Base-by-base conservation (phyloP, 106 monocot species). In the Iris macrosiphon region DNA sequence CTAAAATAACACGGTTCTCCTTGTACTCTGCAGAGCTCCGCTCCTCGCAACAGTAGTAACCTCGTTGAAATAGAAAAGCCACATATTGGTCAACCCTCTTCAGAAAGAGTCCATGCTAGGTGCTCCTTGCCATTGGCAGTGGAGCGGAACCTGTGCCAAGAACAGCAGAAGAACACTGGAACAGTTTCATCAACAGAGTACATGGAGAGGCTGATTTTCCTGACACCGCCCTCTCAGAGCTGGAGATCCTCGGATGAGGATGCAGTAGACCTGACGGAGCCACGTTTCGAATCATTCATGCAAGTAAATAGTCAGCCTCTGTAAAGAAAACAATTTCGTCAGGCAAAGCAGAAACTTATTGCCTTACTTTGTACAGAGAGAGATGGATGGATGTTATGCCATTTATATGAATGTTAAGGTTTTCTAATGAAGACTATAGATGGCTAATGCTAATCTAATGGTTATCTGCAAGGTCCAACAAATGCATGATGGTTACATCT, bases 271-370 rank as follows among this genome's bases (percentile, higher is more conserved):
- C 63, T 88, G 5, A 76, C 60, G 0, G 88, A 88, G 20, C 88
- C 82, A 15, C 75, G 88, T 14, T 70, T 83, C 30, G 88, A 88
- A 48, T 73, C 79, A 25, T 83, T 88, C 41, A 5, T 63, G 44
- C 67, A 71, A 50, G 41, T 48, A 41, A 67, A 64, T 50, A 51
- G 61, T 39, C 55, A 21, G 29, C 56, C 61, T 4, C 45, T 71
- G 8, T 62, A 46, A 62, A 19, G n/a, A n/a, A n/a, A n/a, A n/a
- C n/a, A n/a, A n/a, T n/a, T n/a, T n/a, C n/a, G n/a, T n/a, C n/a
- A n/a, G n/a, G n/a, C n/a, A n/a, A n/a, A n/a, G n/a, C n/a, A n/a
- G n/a, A n/a, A n/a, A n/a, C n/a, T n/a, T n/a, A n/a, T n/a, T n/a
- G n/a, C n/a, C n/a, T n/a, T n/a, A n/a, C n/a, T n/a, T n/a, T n/a